These are phyloP conservation scores for Tylopilus plumbeoviolaceoides DNA, from an alignment of 768 basidiomycete species.

Conservation along the genomic window DNA sequence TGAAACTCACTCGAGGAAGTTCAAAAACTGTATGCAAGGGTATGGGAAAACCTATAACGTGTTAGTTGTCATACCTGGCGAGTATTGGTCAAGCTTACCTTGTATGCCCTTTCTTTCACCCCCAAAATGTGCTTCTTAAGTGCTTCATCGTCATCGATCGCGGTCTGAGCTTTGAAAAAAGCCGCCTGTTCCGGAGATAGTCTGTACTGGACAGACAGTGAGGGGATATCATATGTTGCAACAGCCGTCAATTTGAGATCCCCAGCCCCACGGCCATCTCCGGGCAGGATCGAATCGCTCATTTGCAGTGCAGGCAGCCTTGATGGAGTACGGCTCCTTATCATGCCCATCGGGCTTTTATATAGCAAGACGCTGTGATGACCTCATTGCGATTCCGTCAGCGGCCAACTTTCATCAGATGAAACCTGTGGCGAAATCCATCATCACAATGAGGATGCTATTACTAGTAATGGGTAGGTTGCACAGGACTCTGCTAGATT, in stretches of 20 bases:
- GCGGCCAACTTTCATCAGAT: too few relatives aligned
- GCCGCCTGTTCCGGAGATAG: constrained; percentile 6
- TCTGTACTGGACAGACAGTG: background rate
- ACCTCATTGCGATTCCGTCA: background rate
- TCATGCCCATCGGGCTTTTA: background rate
- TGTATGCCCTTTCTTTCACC: constrained; percentile 23
- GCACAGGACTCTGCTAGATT: too few relatives aligned
- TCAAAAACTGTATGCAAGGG: constrained; percentile 22
- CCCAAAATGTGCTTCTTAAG: constrained; percentile 29
- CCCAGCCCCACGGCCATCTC: background rate
- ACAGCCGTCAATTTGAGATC: background rate
- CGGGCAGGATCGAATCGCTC: background rate
- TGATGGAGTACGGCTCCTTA: background rate
- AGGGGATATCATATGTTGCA: background rate
- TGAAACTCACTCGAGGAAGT: constrained; percentile 19
- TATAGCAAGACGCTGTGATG: background rate
- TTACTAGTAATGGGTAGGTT: too few relatives aligned
- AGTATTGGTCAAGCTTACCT: background rate
- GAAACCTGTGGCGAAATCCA: too few relatives aligned
- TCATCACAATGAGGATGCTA: too few relatives aligned
- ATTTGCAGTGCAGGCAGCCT: background rate
- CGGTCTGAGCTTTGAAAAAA: constrained; percentile 28
- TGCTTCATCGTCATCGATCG: constrained; percentile 25
- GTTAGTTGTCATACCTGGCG: background rate
- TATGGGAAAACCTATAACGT: constrained; percentile 25